Evolutionary conservation across 257 asterid genomes (phyloP), one percentile per base, ranked within the genome.

Genomic region (Nicotiana noctiflora): DNA sequence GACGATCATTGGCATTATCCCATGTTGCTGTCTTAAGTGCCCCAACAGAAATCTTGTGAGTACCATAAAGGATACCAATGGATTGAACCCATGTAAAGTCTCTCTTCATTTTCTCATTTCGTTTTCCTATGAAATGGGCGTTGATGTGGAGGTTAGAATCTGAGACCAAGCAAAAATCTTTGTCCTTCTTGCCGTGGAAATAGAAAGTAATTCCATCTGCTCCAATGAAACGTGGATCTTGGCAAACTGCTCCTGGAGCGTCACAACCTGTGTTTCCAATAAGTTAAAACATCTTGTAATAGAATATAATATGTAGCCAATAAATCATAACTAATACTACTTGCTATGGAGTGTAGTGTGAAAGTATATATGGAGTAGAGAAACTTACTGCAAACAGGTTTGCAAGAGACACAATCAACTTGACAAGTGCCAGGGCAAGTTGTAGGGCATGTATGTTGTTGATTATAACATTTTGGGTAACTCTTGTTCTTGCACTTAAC

Each of bases 21-120:
- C 94, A 90, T 1, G 70, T 70, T 83, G 92, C 59, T 11, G 94
- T 89, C 27, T 84, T 88, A 6, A 84, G 55, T 2, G 97, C 92
- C 3, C 81, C 90, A 21, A 92, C n/a, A 9, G 84, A 80, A 67
- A 92, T 52, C 1, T 70, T 84, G 81, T 89, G 91, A 2, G 76
- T 78, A 53, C 84, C 89, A 75, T 82, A 90, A 56, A 90, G 82
- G 5, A 90, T 29, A 53, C 86, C 91, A 14, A 92, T 85, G 76
- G 94, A 82, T 74, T 92, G 97, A 66, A 92, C 93, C 94, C 93
- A 92, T 0, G 97, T 90, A 85, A 90, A 92, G 81, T 92, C 97
- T 15, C 94, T 84, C 4, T 80, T 84, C 84, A 90, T 83, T 15
- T 84, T 85, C 0, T 70, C 67, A 55, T 89, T 89, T 57, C 87